phyloP scores from a whole-genome alignment of 2,329 filamentous ascomycete genomes.

The Aureobasidium musti region DNA sequence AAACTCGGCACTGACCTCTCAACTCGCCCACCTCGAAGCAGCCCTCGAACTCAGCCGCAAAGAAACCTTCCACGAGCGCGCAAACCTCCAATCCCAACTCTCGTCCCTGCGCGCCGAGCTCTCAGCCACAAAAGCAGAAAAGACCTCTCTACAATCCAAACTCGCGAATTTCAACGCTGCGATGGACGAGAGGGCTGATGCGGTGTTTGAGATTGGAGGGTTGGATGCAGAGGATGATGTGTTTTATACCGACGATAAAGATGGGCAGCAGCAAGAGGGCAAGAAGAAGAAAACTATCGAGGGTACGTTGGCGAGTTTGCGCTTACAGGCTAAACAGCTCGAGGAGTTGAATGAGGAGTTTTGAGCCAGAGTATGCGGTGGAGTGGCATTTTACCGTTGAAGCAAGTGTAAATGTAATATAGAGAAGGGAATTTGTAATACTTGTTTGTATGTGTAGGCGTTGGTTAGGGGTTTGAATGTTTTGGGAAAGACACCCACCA shows the following conservation, averaged over 20 bases:
- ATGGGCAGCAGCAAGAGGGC: not conserved
- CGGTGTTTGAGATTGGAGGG: not conserved
- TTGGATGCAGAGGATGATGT: slow-evolving; percentile 5
- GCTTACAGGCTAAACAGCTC: slow-evolving; percentile 32
- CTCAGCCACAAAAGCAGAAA: not conserved
- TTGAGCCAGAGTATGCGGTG: slow-evolving; percentile 31
- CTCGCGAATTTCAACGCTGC: not conserved
- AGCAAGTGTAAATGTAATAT: not conserved
- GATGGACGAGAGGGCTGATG: not conserved
- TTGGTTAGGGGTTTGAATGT: not conserved
- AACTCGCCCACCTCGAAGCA: slow-evolving; percentile 23
- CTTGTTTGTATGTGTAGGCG: not conserved
- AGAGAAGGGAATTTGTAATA: not conserved
- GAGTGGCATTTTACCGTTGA: slow-evolving; percentile 18
- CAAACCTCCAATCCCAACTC: not conserved
- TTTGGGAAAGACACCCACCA: not conserved
- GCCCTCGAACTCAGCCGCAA: slow-evolving; percentile 14
- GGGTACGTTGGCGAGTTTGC: slow-evolving; percentile 32
- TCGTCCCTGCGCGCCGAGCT: not conserved
- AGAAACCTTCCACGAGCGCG: slow-evolving; percentile 15
- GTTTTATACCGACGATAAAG: not conserved
- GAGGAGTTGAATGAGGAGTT: slow-evolving; percentile 34
- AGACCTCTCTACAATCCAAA: not conserved
- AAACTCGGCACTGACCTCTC: slow-evolving; percentile 1
- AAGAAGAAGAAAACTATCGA: slow-evolving; percentile 29